Percentiles rank a stretch among this genome's conserved stretches.
Evolutionary conservation across 768 basidiomycete species (phyloP).

Genomic region (Termitomyces sp.): DNA sequence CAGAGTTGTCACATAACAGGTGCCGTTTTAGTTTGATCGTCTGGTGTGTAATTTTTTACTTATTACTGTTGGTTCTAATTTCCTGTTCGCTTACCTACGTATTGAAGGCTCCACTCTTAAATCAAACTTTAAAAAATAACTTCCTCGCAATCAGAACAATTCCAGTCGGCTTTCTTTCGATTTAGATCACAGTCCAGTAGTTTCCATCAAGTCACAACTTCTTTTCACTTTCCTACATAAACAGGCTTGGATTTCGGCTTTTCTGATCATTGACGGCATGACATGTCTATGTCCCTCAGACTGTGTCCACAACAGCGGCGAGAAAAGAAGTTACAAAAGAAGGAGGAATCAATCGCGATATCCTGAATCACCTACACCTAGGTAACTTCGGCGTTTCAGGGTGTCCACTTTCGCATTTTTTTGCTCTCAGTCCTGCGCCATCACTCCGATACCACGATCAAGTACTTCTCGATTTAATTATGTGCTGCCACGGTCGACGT

Average conservation of each 20-base stretch:
- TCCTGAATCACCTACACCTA: neutral
- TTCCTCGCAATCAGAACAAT: conserved; percentile 7
- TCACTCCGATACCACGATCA: neutral
- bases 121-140: neutral
- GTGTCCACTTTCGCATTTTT: neutral
- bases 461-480: neutral
- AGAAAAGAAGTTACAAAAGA: neutral
- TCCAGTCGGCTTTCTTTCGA: neutral
- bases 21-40: too few relatives aligned
- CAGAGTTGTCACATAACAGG: too few relatives aligned
- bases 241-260: neutral
- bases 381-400: neutral
- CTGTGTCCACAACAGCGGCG: neutral
- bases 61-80: neutral
- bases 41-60: too few relatives aligned
- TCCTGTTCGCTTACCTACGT: neutral
- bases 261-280: too few relatives aligned
- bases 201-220: neutral
- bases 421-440: conserved; percentile 3
- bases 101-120: neutral
- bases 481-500: neutral
- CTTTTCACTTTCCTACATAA: neutral
- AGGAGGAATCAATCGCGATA: neutral
- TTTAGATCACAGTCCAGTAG: neutral
- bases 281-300: neutral